phyloP scores from a whole-genome alignment of 192 early-diverging fungal species.

The Linnemannia zychae region DNA sequence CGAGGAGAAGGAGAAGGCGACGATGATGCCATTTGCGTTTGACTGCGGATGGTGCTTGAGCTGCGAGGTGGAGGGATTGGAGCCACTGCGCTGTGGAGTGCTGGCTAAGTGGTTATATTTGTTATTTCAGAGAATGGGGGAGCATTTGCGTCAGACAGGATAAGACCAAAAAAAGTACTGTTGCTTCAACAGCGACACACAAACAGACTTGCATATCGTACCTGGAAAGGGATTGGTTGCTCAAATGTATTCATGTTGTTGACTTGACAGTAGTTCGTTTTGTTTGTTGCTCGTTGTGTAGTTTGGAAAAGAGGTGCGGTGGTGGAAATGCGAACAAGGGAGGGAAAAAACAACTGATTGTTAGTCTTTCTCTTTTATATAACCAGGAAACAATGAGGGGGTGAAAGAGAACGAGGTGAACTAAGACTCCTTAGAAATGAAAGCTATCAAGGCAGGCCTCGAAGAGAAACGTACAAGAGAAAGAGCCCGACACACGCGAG shows the following conservation, averaged over 20 bases:
- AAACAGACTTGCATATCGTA: neutral
- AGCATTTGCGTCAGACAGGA: too few species aligned
- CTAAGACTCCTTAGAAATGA: neutral
- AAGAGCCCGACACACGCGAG: neutral
- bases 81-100: neutral
- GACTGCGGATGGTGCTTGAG: neutral
- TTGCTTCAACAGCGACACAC: neutral
- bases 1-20: neutral
- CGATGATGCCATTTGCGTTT: neutral
- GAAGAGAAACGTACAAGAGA: neutral
- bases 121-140: too few species aligned
- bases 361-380: too few species aligned
- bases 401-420: neutral
- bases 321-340: too few species aligned
- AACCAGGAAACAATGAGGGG: too few species aligned
- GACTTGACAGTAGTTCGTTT: neutral
- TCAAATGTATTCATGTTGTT: neutral
- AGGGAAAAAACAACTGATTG: too few species aligned
- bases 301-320: neutral
- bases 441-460: neutral
- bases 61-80: conserved; percentile 1
- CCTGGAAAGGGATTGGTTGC: neutral
- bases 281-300: neutral
- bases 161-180: neutral
- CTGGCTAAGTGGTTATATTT: neutral